Conservation (phyloP, 1,284 basidiomycete species). For the Ganoderma lucidum region DNA sequence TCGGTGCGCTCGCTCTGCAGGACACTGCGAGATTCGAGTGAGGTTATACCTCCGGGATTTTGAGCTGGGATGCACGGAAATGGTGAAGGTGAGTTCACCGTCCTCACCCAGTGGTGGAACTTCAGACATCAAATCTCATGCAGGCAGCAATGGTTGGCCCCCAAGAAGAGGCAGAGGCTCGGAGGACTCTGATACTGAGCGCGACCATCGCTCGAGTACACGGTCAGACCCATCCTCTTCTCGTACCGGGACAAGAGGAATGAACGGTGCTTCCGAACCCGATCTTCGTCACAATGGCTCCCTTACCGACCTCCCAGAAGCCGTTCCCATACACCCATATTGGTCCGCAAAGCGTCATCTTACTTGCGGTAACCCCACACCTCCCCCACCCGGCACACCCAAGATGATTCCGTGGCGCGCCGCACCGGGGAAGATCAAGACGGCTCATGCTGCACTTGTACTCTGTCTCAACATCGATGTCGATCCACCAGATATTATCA, state of each 20-base stretch:
- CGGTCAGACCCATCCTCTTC: slow-evolving; percentile 53
- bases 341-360: slow-evolving; percentile 89
- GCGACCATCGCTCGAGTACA: slow-evolving; percentile 51
- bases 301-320: slow-evolving; percentile 54
- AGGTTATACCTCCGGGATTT: slow-evolving; percentile 1
- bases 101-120: not conserved
- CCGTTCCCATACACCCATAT: slow-evolving; percentile 71
- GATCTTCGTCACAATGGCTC: slow-evolving; percentile 47
- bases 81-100: slow-evolving; percentile 27
- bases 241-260: slow-evolving; percentile 38
- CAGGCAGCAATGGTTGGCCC: slow-evolving; percentile 33
- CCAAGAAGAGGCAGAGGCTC: slow-evolving; percentile 35
- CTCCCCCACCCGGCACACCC: slow-evolving; percentile 66
- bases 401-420: slow-evolving; percentile 83
- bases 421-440: slow-evolving; percentile 86
- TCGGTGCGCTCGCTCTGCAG: slow-evolving; percentile 8
- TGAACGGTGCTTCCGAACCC: slow-evolving; percentile 43
- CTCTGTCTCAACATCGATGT: slow-evolving; percentile 98
- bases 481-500: slow-evolving; percentile 97
- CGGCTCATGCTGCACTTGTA: slow-evolving; percentile 92
- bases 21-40: slow-evolving; percentile 15
- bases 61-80: slow-evolving; percentile 31
- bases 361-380: slow-evolving; percentile 86
- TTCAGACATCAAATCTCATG: slow-evolving; percentile 2
- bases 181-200: slow-evolving; percentile 57